These are phyloP conservation scores for Capsella bursapastoris DNA, from an alignment of 345 rosid genomes.

Conservation along the genomic window DNA sequence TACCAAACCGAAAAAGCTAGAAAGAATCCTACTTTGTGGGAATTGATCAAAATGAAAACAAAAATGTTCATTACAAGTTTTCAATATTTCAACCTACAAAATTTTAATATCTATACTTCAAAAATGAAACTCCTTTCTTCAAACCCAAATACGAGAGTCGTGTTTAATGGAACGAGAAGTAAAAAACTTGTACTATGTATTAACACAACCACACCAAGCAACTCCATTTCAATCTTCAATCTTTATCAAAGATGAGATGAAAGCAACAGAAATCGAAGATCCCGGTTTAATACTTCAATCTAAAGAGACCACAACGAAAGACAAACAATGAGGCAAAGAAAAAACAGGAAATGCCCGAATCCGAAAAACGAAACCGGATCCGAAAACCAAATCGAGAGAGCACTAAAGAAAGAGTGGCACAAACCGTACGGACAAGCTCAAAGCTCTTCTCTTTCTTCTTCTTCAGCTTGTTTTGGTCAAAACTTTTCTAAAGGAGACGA, in stretches of 20 bases:
- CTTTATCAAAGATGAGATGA: constrained; percentile 10
- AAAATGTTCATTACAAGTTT: constrained; percentile 21
- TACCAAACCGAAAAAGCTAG: constrained; percentile 35
- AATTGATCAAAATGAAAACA: constrained; percentile 26
- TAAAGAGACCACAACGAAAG: constrained; percentile 21
- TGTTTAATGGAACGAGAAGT: neutral
- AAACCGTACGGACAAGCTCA: constrained; percentile 29
- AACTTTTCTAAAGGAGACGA: constrained; percentile 30
- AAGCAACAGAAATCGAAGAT: constrained; percentile 27
- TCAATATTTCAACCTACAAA: constrained; percentile 22
- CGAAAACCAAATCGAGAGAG: constrained; percentile 23
- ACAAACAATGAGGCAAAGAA: constrained; percentile 31
- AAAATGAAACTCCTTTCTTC: constrained; percentile 10
- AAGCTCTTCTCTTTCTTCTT: constrained; percentile 4
- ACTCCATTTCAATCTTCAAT: constrained; percentile 36
- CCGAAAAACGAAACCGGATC: constrained; percentile 31
- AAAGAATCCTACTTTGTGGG: constrained; percentile 35
- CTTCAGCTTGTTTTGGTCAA: constrained; percentile 35
- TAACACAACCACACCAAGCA: constrained; percentile 2
- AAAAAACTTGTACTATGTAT: neutral
- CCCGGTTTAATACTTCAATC: constrained; percentile 21
- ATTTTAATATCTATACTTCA: neutral
- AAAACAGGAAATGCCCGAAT: constrained; percentile 26
- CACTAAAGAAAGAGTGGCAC: constrained; percentile 18
- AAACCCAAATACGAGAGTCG: neutral